A percentile compares a stretch with the other conserved stretches of the same genome.
Evolutionary conservation across 208 protist genomes (phyloP).

Genomic region (Balamuthia mandrillaris): DNA sequence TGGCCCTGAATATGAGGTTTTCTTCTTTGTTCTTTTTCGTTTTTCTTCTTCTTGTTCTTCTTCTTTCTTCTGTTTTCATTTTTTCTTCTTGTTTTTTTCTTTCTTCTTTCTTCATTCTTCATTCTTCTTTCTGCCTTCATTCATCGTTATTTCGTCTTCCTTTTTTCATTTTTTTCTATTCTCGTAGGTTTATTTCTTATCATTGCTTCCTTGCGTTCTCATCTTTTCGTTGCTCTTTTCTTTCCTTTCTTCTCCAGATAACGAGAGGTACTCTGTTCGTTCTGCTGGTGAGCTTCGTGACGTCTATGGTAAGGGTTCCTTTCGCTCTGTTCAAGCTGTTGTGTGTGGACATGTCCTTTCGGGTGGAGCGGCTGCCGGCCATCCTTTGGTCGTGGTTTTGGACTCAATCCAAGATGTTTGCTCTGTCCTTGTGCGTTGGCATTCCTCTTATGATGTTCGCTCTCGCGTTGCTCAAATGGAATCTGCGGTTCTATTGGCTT

Average conservation of each 20-base stretch:
- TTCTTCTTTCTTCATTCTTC: too few species aligned
- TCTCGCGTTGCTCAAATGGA: not conserved
- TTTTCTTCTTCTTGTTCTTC: too few species aligned
- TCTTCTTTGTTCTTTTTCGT: too few species aligned
- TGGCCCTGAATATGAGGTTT: not conserved
- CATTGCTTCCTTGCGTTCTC: too few species aligned
- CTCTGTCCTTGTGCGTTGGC: not conserved
- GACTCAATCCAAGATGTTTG: conserved; percentile 16
- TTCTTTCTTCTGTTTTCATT: too few species aligned
- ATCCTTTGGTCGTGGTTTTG: conserved; percentile 4
- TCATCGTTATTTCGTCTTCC: too few species aligned
- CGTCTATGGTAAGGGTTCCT: not conserved
- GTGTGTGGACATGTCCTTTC: conserved; percentile 7
- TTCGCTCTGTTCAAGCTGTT: not conserved
- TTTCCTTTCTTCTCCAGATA: not conserved
- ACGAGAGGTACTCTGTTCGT: not conserved
- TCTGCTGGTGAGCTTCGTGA: not conserved
- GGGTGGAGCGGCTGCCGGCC: not conserved
- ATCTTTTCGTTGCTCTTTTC: too few species aligned
- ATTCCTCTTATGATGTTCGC: not conserved
- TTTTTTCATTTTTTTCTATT: too few species aligned
- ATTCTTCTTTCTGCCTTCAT: too few species aligned
- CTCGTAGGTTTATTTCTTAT: too few species aligned
- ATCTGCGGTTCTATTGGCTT: not conserved
- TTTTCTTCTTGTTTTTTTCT: too few species aligned